phyloP scores from a whole-genome alignment of 306 rosid species.

The Prunus mume region DNA sequence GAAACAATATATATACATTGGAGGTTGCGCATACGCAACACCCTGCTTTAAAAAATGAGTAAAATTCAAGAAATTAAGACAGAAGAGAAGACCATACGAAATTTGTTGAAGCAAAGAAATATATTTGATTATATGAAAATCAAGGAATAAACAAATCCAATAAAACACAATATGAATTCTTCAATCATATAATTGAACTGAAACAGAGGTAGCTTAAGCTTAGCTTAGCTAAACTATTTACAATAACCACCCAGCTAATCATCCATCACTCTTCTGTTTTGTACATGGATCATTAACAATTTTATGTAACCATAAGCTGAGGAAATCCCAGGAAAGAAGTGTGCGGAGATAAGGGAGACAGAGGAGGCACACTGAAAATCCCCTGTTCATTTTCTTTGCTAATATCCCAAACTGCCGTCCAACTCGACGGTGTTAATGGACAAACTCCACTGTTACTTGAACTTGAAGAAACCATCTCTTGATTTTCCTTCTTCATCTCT shows the following conservation, averaged over 20 bases:
- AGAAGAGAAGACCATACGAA: neutral
- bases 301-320: slow-evolving; percentile 28
- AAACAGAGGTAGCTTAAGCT: neutral
- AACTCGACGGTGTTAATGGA: slow-evolving; percentile 50
- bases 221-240: no score
- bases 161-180: neutral
- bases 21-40: neutral
- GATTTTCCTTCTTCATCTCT: slow-evolving; percentile 9
- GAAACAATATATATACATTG: neutral
- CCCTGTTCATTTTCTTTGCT: slow-evolving; percentile 35
- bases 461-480: slow-evolving; percentile 10
- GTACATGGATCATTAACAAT: neutral
- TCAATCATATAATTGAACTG: neutral
- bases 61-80: no score
- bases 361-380: slow-evolving; percentile 48
- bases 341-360: slow-evolving; percentile 49
- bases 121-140: neutral
- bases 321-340: slow-evolving; percentile 26
- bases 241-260: neutral
- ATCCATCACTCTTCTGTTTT: neutral
- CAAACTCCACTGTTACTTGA: neutral
- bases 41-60: neutral
- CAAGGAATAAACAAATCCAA: slow-evolving; percentile 22
- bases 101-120: neutral
- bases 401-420: slow-evolving; percentile 46